Conservation (phyloP, 2,329 filamentous ascomycete species). For the Geosmithia flava region DNA sequence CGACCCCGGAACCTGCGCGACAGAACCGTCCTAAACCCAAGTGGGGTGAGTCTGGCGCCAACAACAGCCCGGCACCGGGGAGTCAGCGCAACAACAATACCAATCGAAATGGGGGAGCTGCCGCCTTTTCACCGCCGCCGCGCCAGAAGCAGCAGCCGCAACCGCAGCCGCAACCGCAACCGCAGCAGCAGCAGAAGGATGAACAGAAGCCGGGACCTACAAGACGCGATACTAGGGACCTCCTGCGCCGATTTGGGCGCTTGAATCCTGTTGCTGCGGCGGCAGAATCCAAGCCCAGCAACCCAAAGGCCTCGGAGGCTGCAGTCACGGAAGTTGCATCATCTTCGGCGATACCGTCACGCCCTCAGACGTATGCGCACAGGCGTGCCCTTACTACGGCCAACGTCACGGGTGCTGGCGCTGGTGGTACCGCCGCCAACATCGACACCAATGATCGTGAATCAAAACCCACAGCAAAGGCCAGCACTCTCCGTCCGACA, state of each 20-base stretch:
- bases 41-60: background rate
- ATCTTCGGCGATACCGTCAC: background rate
- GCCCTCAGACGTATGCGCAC: background rate
- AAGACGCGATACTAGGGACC: constrained; percentile 28
- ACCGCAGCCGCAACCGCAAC: no score
- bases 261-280: constrained; percentile 20
- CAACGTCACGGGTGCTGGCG: background rate
- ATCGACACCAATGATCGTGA: background rate
- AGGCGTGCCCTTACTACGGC: background rate
- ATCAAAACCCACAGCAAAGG: constrained; percentile 7
- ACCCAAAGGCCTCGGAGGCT: constrained; percentile 7
- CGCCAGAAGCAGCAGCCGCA: background rate
- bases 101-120: background rate
- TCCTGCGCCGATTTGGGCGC: constrained; percentile 28
- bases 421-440: background rate
- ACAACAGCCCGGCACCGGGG: no score
- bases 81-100: background rate
- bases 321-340: background rate
- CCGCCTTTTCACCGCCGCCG: background rate
- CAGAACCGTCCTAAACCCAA: constrained; percentile 1
- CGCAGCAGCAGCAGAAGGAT: background rate
- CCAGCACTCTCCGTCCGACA: constrained; percentile 9
- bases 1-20: constrained; percentile 21
- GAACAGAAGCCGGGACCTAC: constrained; percentile 6
- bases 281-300: constrained; percentile 29